These are phyloP conservation scores for Coemansia sp. DNA, from an alignment of 192 early-diverging fungal genomes.

Conservation along the genomic window DNA sequence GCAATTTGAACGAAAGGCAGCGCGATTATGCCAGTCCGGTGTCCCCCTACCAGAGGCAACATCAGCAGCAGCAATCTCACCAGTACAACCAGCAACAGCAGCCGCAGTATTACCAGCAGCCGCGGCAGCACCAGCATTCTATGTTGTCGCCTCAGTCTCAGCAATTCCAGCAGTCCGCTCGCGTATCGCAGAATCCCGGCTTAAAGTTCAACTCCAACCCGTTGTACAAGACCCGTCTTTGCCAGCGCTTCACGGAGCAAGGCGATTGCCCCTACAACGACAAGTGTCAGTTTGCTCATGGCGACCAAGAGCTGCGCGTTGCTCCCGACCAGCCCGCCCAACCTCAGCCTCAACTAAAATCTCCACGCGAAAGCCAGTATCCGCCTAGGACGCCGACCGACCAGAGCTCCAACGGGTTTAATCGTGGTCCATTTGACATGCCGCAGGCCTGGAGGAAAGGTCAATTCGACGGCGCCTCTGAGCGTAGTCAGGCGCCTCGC, in stretches of 20 bases:
- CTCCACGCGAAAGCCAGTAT: constrained; percentile 31
- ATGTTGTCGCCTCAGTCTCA: constrained; percentile 15
- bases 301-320: constrained; percentile 49
- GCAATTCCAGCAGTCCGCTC: constrained; percentile 19
- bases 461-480: constrained; percentile 17
- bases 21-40: constrained; percentile 16
- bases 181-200: constrained; percentile 33
- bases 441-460: constrained; percentile 30
- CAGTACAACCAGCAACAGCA: constrained; percentile 4
- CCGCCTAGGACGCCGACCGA: constrained; percentile 16
- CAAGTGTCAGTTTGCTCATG: constrained; percentile 83
- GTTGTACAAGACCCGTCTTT: constrained; percentile 82
- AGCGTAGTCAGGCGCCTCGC: constrained; percentile 32
- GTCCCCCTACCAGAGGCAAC: constrained; percentile 6
- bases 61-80: constrained; percentile 11
- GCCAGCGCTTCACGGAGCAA: constrained; percentile 81
- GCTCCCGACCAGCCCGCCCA: constrained; percentile 41
- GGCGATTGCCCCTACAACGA: constrained; percentile 82
- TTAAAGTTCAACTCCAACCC: constrained; percentile 60
- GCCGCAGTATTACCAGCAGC: constrained; percentile 9
- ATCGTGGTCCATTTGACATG: constrained; percentile 5
- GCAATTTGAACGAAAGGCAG: constrained; percentile 17
- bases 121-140: constrained; percentile 22
- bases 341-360: background rate
- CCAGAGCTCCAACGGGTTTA: constrained; percentile 12